Percentiles rank a stretch among this genome's conserved stretches.
Evolutionary conservation across 192 early-diverging fungal genomes (phyloP).

Genomic region (Coemansia aciculifera): DNA sequence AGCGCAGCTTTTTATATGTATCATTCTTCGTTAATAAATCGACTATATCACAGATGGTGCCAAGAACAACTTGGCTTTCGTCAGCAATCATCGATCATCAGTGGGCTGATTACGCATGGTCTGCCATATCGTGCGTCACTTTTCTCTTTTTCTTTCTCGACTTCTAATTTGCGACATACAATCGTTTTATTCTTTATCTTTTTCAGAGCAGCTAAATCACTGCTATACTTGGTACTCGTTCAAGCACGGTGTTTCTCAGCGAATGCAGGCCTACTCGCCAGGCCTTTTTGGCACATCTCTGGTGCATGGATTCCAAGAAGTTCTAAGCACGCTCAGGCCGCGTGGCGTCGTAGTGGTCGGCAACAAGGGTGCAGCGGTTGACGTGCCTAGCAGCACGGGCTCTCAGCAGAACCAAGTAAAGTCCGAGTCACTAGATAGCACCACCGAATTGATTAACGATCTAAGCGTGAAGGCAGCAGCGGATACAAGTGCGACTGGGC

Average conservation of each 20-base stretch:
- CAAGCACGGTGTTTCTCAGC: not conserved
- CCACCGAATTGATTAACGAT: not conserved
- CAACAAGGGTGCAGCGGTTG: not conserved
- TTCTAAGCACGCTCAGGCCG: slow-evolving; percentile 1
- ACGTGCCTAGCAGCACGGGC: not conserved
- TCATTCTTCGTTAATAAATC: not conserved
- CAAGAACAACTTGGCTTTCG: not conserved
- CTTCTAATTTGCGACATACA: not conserved
- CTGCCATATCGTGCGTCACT: not conserved
- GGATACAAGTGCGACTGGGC: not conserved
- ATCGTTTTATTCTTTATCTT: not conserved
- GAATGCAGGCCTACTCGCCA: slow-evolving; percentile 20
- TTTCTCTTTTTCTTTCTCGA: not conserved
- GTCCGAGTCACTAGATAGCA: not conserved
- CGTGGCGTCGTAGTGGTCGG: not conserved
- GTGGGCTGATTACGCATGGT: not conserved
- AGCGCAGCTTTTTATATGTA: not conserved
- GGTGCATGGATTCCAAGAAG: slow-evolving; percentile 8
- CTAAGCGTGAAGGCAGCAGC: not conserved
- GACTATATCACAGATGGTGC: not conserved
- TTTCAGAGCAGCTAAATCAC: not conserved
- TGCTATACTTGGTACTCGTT: not conserved
- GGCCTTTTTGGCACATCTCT: slow-evolving; percentile 15
- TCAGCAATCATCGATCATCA: not conserved
- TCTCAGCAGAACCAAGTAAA: not conserved